A percentile compares a stretch with the other conserved stretches of the same genome.
Evolutionary conservation across 331 rosid genomes (phyloP).

Genomic region (Malus hybrid): DNA sequence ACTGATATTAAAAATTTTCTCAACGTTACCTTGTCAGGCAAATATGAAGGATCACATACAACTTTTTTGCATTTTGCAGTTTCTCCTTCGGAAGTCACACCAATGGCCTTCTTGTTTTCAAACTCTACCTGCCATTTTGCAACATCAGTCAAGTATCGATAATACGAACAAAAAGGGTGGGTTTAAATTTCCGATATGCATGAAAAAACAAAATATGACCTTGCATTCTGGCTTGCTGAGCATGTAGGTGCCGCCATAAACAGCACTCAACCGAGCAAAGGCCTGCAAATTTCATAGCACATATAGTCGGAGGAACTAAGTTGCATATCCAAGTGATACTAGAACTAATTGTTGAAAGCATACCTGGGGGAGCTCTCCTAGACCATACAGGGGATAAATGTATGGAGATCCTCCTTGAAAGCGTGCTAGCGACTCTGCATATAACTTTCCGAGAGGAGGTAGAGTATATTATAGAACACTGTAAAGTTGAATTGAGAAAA

Average conservation of each 20-base stretch:
- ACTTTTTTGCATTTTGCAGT: slow-evolving; percentile 60
- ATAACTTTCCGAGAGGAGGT: slow-evolving; percentile 11
- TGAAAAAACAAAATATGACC: slow-evolving; percentile 32
- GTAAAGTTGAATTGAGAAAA: not conserved
- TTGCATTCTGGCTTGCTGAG: slow-evolving; percentile 93
- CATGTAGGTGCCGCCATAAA: slow-evolving; percentile 98
- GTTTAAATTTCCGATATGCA: not conserved
- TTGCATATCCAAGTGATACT: not conserved
- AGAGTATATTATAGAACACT: not conserved
- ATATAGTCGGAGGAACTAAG: not conserved
- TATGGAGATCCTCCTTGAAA: slow-evolving; percentile 38
- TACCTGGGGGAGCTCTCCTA: slow-evolving; percentile 36
- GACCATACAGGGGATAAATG: slow-evolving; percentile 30
- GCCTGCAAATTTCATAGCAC: slow-evolving; percentile 34
- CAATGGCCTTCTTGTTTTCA: slow-evolving; percentile 58
- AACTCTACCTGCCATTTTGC: slow-evolving; percentile 70
- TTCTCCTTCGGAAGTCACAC: slow-evolving; percentile 99
- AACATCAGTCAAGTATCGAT: slow-evolving; percentile 2
- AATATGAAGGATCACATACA: slow-evolving; percentile 32
- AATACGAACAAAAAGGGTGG: not conserved
- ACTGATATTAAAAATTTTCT: not conserved
- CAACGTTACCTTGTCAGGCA: slow-evolving; percentile 20
- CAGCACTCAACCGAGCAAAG: slow-evolving; percentile 96
- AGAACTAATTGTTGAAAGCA: not conserved
- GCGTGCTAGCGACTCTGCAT: slow-evolving; percentile 32